Evolutionary conservation across 2,329 filamentous ascomycete species (phyloP), one percentile per base, ranked within the genome.

Genomic region (Arthroderma uncinatum): DNA sequence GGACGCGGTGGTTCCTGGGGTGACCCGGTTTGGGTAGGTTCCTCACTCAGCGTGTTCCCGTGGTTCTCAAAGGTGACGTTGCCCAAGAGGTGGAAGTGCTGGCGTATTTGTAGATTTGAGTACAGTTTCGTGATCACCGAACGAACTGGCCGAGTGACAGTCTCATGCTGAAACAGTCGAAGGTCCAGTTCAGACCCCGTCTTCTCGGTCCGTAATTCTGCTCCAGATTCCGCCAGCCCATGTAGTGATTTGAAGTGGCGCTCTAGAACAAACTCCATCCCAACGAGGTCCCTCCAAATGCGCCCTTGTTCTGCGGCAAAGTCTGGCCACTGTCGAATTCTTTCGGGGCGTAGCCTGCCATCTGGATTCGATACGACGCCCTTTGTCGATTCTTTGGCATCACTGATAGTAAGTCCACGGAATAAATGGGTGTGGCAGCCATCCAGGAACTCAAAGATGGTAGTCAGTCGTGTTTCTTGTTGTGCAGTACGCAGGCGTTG

Each of bases 51-150:
- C 4, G 54, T 58, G 40, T 63, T 63, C 42, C 37, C 36, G 48
- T 63, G 61, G n/a, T 60, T 62, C 55, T 63, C 60, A 57, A 63
- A 62, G 16, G 21, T 19, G 14, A 63, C 54, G 1, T 34, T n/a
- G 3, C 60, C 58, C 48, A 57, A 25, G 47, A 63, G 52, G n/a
- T 39, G 14, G 36, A 63, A 60, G n/a, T 42, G 21, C 34, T 58
- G 39, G 47, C 44, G 55, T 19, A 62, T 37, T 42, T 14, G 30
- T 23, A 54, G 47, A 54, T 60, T 52, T 34, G 7, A 10, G 33
- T 50, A 40, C 7, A 63, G 30, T 21, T 28, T 14, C 14, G 53
- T 47, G 25, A 62, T 50, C 5, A 63, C 25, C 12, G 53, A 54
- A 16, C 21, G 19, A 30, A 62, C 60, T 7, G 48, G 59, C 19